Conservation (phyloP, 1,139 yeast species). For the Debaryomyces sp. region DNA sequence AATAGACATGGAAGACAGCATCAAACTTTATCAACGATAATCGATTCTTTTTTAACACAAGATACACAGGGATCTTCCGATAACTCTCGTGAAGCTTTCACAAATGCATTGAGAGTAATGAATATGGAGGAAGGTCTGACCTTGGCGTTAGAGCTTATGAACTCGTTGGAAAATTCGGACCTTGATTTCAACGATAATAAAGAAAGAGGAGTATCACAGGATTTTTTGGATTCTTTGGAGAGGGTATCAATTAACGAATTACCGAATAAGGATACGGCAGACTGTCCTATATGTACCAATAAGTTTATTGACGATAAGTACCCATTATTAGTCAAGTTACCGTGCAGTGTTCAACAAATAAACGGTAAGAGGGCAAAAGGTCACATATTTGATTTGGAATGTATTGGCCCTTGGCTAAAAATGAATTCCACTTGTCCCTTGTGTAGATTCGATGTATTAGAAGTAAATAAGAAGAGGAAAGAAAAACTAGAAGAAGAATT, state of each 20-base stretch:
- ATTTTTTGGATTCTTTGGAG: constrained; percentile 74
- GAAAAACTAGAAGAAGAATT: constrained; percentile 44
- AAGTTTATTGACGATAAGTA: constrained; percentile 70
- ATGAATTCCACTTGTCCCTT: constrained; percentile 84
- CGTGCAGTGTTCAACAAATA: constrained; percentile 54
- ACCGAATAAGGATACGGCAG: constrained; percentile 54
- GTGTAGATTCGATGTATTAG: constrained; percentile 73
- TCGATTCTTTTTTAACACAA: constrained; percentile 36
- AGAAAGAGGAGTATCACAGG: constrained; percentile 63
- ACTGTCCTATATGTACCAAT: constrained; percentile 84
- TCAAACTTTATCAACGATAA: constrained; percentile 37
- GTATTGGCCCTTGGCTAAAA: constrained; percentile 88
- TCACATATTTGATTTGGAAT: constrained; percentile 85
- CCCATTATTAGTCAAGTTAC: constrained; percentile 79
- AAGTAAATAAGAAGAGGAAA: constrained; percentile 42
- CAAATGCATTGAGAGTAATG: constrained; percentile 35
- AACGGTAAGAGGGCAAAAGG: constrained; percentile 27
- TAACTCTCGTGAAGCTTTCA: constrained; percentile 23
- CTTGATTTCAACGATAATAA: constrained; percentile 12
- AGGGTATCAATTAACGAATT: constrained; percentile 59
- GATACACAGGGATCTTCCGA: constrained; percentile 16
- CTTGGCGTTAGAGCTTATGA: constrained; percentile 31
- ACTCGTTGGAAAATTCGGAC: constrained; percentile 23
- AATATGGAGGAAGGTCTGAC: constrained; percentile 35
- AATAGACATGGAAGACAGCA: constrained; percentile 26